phyloP scores from a whole-genome alignment of 768 basidiomycete species.

The Leccinellum luteum region DNA sequence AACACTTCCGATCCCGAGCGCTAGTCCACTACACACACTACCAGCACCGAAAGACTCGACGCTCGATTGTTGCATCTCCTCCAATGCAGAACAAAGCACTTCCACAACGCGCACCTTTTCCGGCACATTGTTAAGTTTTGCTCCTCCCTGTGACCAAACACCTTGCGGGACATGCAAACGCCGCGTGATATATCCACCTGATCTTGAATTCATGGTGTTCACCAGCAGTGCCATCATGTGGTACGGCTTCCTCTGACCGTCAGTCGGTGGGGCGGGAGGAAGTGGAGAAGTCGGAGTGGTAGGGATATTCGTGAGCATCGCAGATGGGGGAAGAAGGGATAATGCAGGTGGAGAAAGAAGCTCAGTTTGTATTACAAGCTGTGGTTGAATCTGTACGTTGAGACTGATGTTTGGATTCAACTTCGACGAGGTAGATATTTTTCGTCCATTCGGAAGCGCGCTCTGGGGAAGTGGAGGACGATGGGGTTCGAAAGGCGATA shows the following conservation, averaged over 20 bases:
- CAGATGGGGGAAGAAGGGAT: slow-evolving; percentile 44
- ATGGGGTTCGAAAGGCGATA: slow-evolving; percentile 48
- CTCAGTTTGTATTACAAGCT: slow-evolving; percentile 51
- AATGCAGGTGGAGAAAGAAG: slow-evolving; percentile 39
- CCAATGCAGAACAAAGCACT: slow-evolving; percentile 73
- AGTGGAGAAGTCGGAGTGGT: slow-evolving; percentile 77
- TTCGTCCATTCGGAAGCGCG: slow-evolving; percentile 46
- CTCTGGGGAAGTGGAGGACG: slow-evolving; percentile 51
- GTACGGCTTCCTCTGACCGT: slow-evolving; percentile 80
- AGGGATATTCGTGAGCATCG: slow-evolving; percentile 56
- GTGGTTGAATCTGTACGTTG: slow-evolving; percentile 47
- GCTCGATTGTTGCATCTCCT: slow-evolving; percentile 72
- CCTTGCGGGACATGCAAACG: slow-evolving; percentile 84
- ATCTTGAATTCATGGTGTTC: slow-evolving; percentile 71
- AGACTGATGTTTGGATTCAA: slow-evolving; percentile 45
- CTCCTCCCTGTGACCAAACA: slow-evolving; percentile 90
- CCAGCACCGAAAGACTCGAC: slow-evolving; percentile 76
- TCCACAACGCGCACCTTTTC: slow-evolving; percentile 87
- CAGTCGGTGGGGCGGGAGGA: slow-evolving; percentile 67
- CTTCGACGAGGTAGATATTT: slow-evolving; percentile 61
- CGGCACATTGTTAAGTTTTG: slow-evolving; percentile 74
- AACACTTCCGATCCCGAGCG: slow-evolving; percentile 72
- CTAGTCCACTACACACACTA: slow-evolving; percentile 71
- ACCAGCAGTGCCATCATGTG: slow-evolving; percentile 84
- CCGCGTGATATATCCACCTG: slow-evolving; percentile 87